A percentile compares a stretch with the other conserved stretches of the same genome.
These are phyloP conservation scores for Novymonas esmeraldas DNA, from an alignment of 208 protist genomes.

Conservation along the genomic window DNA sequence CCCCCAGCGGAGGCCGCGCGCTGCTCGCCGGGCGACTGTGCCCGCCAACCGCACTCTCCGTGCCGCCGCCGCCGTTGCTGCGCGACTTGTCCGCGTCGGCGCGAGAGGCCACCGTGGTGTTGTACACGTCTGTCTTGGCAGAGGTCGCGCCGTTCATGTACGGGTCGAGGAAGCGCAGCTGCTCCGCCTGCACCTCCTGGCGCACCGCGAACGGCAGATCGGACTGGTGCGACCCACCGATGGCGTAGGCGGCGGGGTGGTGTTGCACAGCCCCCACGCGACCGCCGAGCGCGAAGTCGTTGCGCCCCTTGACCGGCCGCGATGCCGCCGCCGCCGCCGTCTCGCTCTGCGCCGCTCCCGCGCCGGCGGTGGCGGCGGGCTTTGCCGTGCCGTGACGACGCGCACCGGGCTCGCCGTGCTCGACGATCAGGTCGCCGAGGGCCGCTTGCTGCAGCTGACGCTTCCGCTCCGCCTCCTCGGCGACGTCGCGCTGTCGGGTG, in stretches of 20 bases:
- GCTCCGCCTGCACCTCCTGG: constrained; percentile 69
- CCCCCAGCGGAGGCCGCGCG: constrained; percentile 15
- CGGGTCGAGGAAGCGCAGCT: constrained; percentile 71
- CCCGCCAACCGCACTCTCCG: constrained; percentile 3
- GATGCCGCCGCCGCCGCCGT: background rate
- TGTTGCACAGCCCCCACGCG: constrained; percentile 79
- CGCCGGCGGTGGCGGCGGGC: background rate
- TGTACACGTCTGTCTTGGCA: constrained; percentile 42
- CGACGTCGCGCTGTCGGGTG: constrained; percentile 74
- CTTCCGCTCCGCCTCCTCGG: constrained; percentile 69
- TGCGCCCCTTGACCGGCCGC: constrained; percentile 8
- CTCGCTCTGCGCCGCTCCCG: background rate
- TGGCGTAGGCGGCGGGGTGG: constrained; percentile 62
- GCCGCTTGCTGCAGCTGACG: constrained; percentile 32
- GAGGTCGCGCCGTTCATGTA: constrained; percentile 46
- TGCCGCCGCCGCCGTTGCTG: constrained; percentile 13
- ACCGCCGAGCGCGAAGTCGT: constrained; percentile 83
- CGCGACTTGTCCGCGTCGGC: constrained; percentile 14
- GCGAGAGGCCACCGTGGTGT: background rate
- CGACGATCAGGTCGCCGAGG: constrained; percentile 34
- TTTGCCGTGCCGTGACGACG: background rate
- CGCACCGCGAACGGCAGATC: constrained; percentile 71
- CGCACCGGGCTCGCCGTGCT: constrained; percentile 1
- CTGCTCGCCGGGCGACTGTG: constrained; percentile 25
- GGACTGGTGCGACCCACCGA: constrained; percentile 60